A percentile compares a stretch with the other conserved stretches of the same genome.
Conservation (phyloP, 106 monocot species). For the Narthecium ossifragum region DNA sequence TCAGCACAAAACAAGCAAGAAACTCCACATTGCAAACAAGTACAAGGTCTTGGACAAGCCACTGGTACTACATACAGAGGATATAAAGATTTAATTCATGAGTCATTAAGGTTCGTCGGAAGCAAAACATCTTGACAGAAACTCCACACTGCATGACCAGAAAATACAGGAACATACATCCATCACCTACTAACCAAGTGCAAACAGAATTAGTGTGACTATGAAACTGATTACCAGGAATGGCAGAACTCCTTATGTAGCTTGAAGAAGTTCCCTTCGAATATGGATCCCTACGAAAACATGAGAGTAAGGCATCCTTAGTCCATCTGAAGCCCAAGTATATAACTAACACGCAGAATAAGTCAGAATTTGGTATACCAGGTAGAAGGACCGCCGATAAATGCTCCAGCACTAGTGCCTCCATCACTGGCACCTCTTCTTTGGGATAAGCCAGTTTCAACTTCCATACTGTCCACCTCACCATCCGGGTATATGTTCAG, state of each 20-base stretch:
- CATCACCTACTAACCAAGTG: too few species aligned
- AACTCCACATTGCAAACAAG: not conserved
- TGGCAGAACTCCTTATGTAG: constrained; percentile 16
- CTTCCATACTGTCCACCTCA: not conserved
- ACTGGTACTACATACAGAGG: too few species aligned
- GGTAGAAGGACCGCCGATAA: constrained; percentile 40
- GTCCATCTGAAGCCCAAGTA: not conserved
- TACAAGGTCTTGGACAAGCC: too few species aligned
- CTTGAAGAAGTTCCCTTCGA: constrained; percentile 22
- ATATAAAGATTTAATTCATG: too few species aligned
- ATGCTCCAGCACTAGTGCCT: constrained; percentile 15
- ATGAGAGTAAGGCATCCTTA: not conserved
- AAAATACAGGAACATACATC: not conserved
- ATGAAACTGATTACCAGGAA: constrained; percentile 23
- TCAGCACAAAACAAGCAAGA: not conserved
- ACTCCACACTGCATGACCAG: not conserved
- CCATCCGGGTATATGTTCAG: constrained; percentile 9
- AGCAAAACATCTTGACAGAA: not conserved
- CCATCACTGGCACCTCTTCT: constrained; percentile 5
- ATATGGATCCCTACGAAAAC: constrained; percentile 60
- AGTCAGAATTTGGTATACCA: constrained; percentile 29
- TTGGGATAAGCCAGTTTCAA: constrained; percentile 11
- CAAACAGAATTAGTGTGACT: not conserved
- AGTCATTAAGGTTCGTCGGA: too few species aligned
- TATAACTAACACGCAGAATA: not conserved